phyloP scores from a whole-genome alignment of 345 rosid genomes.

The Moricandia arvensis region DNA sequence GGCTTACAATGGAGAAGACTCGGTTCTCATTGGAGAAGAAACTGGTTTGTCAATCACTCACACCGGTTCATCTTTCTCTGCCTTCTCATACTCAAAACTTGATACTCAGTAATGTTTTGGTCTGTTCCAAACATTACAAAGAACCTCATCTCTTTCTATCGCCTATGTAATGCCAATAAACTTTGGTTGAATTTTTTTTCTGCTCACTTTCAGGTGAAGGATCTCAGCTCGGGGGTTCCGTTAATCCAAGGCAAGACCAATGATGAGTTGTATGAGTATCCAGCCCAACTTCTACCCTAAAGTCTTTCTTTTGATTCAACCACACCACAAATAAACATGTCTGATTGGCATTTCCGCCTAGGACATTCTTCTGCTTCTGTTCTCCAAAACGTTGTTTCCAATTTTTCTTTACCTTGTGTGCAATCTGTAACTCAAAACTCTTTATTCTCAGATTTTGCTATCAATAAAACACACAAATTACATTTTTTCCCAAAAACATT shows the following conservation, averaged over 20 bases:
- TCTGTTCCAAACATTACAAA: background rate
- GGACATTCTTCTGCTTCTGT: too few relatives aligned
- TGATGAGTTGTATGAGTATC: background rate
- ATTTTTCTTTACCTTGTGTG: background rate
- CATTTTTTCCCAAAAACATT: background rate
- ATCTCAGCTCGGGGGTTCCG: background rate
- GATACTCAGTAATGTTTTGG: background rate
- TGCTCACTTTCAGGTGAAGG: too few relatives aligned
- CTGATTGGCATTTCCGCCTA: background rate
- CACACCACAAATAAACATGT: background rate
- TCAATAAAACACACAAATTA: background rate
- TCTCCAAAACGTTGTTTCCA: too few relatives aligned
- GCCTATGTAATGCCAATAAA: background rate
- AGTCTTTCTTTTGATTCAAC: background rate
- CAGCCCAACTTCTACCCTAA: background rate
- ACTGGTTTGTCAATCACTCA: background rate
- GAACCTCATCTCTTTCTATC: background rate
- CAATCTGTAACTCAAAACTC: background rate
- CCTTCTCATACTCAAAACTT: background rate
- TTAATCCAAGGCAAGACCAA: background rate
- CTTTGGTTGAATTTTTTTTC: too few relatives aligned
- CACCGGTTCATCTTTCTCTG: background rate
- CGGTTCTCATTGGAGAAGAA: too few relatives aligned
- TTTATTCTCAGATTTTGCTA: background rate
- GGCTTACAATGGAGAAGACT: background rate